Evolutionary conservation across 2,329 filamentous ascomycete genomes (phyloP).

Genomic region (Pyrenochaeta sp.): DNA sequence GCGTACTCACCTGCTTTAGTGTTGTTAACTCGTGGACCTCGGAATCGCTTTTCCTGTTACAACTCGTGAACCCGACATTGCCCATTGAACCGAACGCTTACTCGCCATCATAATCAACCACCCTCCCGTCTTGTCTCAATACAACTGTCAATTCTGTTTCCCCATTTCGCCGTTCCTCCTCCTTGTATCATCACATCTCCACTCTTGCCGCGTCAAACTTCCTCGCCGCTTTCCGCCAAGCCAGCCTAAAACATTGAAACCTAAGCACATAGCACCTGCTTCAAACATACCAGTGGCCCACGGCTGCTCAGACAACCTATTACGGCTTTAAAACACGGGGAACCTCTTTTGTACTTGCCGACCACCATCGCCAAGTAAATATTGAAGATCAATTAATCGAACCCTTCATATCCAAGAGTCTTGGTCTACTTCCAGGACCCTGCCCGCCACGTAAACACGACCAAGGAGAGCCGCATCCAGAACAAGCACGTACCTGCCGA

Average conservation of each 20-base stretch:
- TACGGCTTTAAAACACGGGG: constrained; percentile 25
- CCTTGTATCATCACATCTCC: constrained; percentile 30
- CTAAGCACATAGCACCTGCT: constrained; percentile 17
- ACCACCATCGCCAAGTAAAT: constrained; percentile 32
- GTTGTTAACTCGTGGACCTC: constrained; percentile 23
- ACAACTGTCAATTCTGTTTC: constrained; percentile 9
- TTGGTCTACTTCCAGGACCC: constrained; percentile 29
- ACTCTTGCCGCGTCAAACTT: constrained; percentile 40
- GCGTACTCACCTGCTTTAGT: constrained; percentile 17
- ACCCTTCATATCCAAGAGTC: constrained; percentile 21
- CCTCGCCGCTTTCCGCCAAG: constrained; percentile 25
- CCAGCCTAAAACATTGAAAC: constrained; percentile 1
- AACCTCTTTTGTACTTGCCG: constrained; percentile 17
- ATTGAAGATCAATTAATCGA: constrained; percentile 17
- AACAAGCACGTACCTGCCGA: constrained; percentile 30
- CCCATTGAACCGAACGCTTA: constrained; percentile 23
- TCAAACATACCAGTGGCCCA: constrained; percentile 28
- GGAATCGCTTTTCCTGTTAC: constrained; percentile 19
- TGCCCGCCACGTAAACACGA: constrained; percentile 29
- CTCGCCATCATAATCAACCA: constrained; percentile 14
- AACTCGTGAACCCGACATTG: constrained; percentile 13
- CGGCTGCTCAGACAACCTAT: constrained; percentile 24
- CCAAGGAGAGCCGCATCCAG: constrained; percentile 23
- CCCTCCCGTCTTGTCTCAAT: constrained; percentile 14
- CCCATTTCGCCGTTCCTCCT: constrained; percentile 15